phyloP scores from a whole-genome alignment of 352 stramenopile genomes.

The Plasmopara viticola region DNA sequence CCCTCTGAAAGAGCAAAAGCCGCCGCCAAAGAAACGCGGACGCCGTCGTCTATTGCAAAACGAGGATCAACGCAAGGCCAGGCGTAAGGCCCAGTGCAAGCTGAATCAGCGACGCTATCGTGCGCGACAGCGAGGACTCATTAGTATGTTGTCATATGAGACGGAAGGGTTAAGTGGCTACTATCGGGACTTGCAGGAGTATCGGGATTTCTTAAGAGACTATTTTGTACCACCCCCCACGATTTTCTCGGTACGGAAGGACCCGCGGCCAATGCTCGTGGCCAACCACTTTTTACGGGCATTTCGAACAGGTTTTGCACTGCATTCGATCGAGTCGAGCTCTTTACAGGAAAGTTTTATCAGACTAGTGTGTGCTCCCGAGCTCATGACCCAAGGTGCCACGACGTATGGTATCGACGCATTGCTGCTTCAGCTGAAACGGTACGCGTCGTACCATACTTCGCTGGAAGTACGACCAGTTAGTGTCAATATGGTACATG shows the following conservation, averaged over 20 bases:
- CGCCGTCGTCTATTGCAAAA: slow-evolving; percentile 52
- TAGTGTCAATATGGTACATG: slow-evolving; percentile 22
- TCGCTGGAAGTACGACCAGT: slow-evolving; percentile 33
- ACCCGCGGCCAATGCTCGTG: slow-evolving; percentile 29
- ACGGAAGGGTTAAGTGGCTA: slow-evolving; percentile 41
- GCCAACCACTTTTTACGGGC: slow-evolving; percentile 44
- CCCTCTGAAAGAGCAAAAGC: background rate
- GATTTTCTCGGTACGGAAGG: slow-evolving; percentile 2
- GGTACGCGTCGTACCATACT: slow-evolving; percentile 65
- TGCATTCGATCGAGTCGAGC: slow-evolving; percentile 54
- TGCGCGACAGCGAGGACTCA: slow-evolving; percentile 54
- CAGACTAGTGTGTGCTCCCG: slow-evolving; percentile 33
- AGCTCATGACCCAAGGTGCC: slow-evolving; percentile 21
- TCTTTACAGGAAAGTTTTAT: slow-evolving; percentile 57
- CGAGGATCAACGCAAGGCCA: slow-evolving; percentile 48
- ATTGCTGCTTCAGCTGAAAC: slow-evolving; percentile 56
- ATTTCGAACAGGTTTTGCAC: slow-evolving; percentile 52
- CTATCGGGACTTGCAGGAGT: slow-evolving; percentile 40
- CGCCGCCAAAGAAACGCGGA: slow-evolving; percentile 25
- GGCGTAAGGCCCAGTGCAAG: slow-evolving; percentile 69
- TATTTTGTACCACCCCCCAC: slow-evolving; percentile 10
- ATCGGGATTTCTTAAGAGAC: slow-evolving; percentile 40
- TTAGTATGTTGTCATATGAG: slow-evolving; percentile 53
- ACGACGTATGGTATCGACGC: slow-evolving; percentile 34
- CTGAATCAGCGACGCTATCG: slow-evolving; percentile 68